Evolutionary conservation across 176 grass and related monocot species (phyloP).

Genomic region (Olyra latifolia): DNA sequence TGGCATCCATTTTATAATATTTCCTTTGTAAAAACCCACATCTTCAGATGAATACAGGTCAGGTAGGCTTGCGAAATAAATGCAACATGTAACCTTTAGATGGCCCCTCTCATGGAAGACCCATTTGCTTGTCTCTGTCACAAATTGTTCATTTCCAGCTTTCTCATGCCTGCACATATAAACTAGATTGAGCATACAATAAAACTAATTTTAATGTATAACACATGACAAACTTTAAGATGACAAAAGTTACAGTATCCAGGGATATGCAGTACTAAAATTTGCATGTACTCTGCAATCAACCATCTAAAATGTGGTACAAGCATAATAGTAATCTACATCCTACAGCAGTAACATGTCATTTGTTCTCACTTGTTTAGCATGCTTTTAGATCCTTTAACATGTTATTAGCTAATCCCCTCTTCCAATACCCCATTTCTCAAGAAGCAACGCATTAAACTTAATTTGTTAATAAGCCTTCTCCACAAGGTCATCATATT

Average conservation of each 20-base stretch:
- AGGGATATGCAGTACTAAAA: background rate
- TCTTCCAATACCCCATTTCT: conserved; percentile 9
- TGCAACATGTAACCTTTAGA: conserved; percentile 68
- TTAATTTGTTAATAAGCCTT: background rate
- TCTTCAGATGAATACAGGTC: background rate
- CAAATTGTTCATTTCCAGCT: conserved; percentile 91
- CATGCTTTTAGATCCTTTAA: background rate
- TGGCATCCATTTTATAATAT: background rate
- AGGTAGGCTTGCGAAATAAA: background rate
- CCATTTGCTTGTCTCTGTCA: conserved; percentile 97
- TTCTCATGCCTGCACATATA: conserved; percentile 66
- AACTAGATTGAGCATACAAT: conserved; percentile 27
- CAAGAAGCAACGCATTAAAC: background rate
- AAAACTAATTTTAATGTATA: background rate
- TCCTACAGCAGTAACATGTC: background rate
- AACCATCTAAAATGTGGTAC: background rate
- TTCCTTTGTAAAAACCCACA: background rate
- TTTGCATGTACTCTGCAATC: conserved; percentile 20
- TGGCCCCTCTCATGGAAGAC: conserved; percentile 97
- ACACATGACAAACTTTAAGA: background rate
- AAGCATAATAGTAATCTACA: background rate
- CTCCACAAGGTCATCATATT: background rate
- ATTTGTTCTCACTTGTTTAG: background rate
- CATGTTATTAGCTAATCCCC: background rate
- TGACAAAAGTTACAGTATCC: background rate